Percentiles rank a stretch among this genome's conserved stretches.
These are phyloP conservation scores for Hortiboletus campestris DNA, from an alignment of 768 basidiomycete species.

Conservation along the genomic window DNA sequence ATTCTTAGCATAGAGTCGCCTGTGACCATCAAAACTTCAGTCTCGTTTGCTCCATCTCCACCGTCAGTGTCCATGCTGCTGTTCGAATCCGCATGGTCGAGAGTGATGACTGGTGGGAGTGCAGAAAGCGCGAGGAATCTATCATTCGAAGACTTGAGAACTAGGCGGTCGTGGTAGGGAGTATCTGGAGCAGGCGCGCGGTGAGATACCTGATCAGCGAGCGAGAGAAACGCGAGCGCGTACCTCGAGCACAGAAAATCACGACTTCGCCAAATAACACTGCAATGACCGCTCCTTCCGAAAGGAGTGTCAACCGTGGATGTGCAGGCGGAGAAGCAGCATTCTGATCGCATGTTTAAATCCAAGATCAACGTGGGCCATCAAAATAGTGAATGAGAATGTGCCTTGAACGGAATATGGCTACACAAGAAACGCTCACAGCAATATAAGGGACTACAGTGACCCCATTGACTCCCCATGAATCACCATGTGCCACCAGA, in stretches of 20 bases:
- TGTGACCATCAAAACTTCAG: constrained; percentile 44
- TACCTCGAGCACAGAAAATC: constrained; percentile 68
- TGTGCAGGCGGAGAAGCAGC: constrained; percentile 69
- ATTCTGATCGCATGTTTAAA: constrained; percentile 40
- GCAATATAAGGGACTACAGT: constrained; percentile 73
- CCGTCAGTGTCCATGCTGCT: constrained; percentile 6
- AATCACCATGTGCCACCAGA: constrained; percentile 34
- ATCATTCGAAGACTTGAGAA: constrained; percentile 66
- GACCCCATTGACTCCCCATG: constrained; percentile 36
- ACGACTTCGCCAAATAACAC: constrained; percentile 79
- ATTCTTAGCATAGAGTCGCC: constrained; percentile 71
- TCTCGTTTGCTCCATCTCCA: constrained; percentile 9
- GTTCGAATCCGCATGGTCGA: constrained; percentile 19
- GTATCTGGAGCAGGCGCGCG: constrained; percentile 44
- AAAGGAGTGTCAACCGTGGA: constrained; percentile 60
- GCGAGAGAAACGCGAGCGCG: background rate
- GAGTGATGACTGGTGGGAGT: constrained; percentile 20
- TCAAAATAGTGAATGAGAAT: background rate
- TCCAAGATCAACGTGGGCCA: background rate
- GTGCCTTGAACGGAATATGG: background rate
- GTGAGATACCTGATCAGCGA: background rate
- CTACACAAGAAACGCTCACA: constrained; percentile 41
- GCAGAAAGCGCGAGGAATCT: constrained; percentile 71
- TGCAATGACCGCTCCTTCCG: constrained; percentile 55
- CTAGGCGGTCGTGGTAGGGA: constrained; percentile 68